Conservation (phyloP, 2,329 filamentous ascomycete species). For the Curvularia sp. region DNA sequence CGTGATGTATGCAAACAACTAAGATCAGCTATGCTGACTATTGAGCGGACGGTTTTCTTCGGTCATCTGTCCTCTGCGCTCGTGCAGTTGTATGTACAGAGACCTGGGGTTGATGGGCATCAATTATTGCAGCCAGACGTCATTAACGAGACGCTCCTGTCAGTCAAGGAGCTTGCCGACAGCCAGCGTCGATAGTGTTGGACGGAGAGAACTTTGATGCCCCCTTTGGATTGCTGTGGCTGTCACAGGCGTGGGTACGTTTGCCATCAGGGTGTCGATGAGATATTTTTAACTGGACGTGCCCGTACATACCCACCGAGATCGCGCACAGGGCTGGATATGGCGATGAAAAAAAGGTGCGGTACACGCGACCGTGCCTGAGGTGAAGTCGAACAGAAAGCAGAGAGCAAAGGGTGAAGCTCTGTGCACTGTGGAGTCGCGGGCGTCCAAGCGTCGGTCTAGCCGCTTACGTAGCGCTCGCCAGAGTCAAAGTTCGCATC, state of each 20-base stretch:
- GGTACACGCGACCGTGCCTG: not conserved
- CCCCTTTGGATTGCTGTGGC: not conserved
- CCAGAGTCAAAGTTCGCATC: constrained; percentile 3
- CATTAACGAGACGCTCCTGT: not conserved
- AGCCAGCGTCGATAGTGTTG: not conserved
- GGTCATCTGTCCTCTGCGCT: not conserved
- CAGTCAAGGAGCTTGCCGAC: not conserved
- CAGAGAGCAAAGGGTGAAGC: not conserved
- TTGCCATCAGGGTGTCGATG: not conserved
- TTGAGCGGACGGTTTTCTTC: not conserved
- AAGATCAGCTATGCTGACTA: not conserved
- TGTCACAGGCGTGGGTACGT: not conserved
- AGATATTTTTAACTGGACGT: not conserved
- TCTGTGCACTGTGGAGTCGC: constrained; percentile 2
- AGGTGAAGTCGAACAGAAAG: not conserved
- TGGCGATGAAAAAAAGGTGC: not conserved
- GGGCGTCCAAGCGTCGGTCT: not conserved
- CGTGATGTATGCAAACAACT: constrained; percentile 2
- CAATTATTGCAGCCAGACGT: not conserved
- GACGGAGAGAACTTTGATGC: not conserved
- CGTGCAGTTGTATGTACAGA: too few species aligned
- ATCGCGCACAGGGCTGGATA: not conserved
- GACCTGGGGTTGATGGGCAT: not conserved
- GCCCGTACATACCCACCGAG: not conserved
- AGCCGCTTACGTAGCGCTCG: not conserved